Evolutionary conservation across 2,329 filamentous ascomycete genomes (phyloP).

Genomic region (Massarina eburnea): DNA sequence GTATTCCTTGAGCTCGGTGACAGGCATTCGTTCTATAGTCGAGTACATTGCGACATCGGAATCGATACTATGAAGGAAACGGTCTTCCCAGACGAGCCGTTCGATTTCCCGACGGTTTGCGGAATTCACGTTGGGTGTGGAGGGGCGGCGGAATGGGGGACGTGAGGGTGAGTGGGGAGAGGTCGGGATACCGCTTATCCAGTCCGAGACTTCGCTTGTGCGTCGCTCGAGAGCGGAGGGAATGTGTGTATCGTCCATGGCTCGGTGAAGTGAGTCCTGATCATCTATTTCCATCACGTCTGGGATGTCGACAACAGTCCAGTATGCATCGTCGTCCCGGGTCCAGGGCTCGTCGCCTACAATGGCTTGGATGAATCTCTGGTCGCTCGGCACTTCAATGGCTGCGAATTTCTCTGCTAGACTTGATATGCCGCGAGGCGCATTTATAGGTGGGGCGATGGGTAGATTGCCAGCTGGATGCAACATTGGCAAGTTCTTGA

Average conservation of each 20-base stretch:
- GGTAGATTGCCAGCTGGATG: conserved; percentile 27
- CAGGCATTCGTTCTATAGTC: conserved; percentile 12
- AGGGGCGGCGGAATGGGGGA: background rate
- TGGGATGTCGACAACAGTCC: conserved; percentile 18
- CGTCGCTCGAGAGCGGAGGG: conserved; percentile 7
- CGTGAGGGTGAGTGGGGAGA: conserved; percentile 1
- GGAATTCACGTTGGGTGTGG: background rate
- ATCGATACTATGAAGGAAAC: conserved; percentile 11
- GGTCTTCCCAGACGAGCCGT: conserved; percentile 14
- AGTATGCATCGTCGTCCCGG: conserved; percentile 22
- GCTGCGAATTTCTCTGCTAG: conserved; percentile 26
- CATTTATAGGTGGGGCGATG: conserved; percentile 18
- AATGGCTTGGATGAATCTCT: conserved; percentile 9
- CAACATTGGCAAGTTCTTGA: conserved; percentile 7
- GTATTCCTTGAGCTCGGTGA: conserved; percentile 14
- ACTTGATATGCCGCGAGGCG: conserved; percentile 4
- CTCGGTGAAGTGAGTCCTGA: background rate
- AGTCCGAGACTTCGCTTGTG: conserved; percentile 9
- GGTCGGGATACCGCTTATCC: conserved; percentile 6
- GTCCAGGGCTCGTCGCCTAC: conserved; percentile 30
- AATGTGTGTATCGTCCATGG: background rate
- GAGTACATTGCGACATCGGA: conserved; percentile 3
- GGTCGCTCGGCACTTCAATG: conserved; percentile 11
- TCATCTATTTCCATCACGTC: background rate
- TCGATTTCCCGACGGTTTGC: background rate